phyloP scores from a whole-genome alignment of 2,329 filamentous ascomycete species.

The Nectriaceae sp. region DNA sequence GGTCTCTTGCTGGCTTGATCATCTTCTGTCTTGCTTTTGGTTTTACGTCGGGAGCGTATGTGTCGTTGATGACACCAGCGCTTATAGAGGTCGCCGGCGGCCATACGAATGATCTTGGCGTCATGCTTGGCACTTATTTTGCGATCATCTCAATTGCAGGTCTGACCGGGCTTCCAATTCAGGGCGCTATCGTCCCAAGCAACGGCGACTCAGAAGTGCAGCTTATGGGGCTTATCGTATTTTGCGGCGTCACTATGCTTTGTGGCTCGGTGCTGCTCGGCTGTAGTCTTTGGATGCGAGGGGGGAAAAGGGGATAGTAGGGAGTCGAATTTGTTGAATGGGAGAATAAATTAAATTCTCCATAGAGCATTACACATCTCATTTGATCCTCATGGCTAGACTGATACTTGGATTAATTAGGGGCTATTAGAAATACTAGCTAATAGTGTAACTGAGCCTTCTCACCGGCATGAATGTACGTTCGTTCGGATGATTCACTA shows the following conservation, averaged over 20 bases:
- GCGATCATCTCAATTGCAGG: not conserved
- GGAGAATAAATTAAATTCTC: too few species aligned
- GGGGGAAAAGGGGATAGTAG: too few species aligned
- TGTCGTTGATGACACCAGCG: not conserved
- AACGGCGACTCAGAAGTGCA: not conserved
- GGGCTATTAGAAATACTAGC: too few species aligned
- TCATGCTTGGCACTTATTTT: not conserved
- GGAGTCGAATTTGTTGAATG: too few species aligned
- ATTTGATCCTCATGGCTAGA: too few species aligned
- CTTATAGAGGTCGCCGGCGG: not conserved
- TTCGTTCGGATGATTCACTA: too few species aligned
- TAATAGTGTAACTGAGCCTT: too few species aligned
- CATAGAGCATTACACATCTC: too few species aligned
- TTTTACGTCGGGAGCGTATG: not conserved
- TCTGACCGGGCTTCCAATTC: not conserved
- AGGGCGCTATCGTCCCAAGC: not conserved
- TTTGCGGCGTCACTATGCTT: not conserved
- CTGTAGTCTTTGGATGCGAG: not conserved
- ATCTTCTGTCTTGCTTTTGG: not conserved
- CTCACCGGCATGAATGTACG: too few species aligned
- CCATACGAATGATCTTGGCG: not conserved
- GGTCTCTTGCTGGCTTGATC: not conserved
- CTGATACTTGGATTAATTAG: too few species aligned
- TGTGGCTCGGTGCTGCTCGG: not conserved
- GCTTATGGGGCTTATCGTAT: not conserved